Base-by-base conservation (phyloP, 768 basidiomycete genomes). In the Suillus occidentalis region DNA sequence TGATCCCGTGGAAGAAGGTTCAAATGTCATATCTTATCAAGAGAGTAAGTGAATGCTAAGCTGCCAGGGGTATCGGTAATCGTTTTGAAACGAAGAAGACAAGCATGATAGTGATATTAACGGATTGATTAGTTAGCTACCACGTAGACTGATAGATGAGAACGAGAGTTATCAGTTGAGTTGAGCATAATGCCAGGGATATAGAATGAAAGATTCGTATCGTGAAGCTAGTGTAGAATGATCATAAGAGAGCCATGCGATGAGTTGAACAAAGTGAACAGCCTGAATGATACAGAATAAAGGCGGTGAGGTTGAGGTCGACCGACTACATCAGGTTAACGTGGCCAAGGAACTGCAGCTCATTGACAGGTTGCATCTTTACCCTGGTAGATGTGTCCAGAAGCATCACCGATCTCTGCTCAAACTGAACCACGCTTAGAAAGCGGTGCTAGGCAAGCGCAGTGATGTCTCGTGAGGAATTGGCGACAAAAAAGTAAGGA, bases 391-490 rank as follows among this genome's bases (percentile, higher is more conserved):
- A 3, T 10, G n/a, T 12, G 40, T n/a, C 16, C 5, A 22, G 22
- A 40, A 47, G 16, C 16, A 22, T 25, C 2, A 16, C 37, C 3
- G 13, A 16, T 16, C 47, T 47, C 28, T 67, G 64, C 28, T 64
- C 39, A 39, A 42, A 66, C 36, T 66, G 50, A 31, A 69, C 63
- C 59, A 69, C 72, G 43, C 69, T 66, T 13, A 69, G 61, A 16
- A 74, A 77, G 60, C 53, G 28, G 25, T 67, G 64, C 36, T 74
- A 59, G 60, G 73, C 6, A 69, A 75, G 62, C 73, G 69, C 34
- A 36, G 34, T 6, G 69, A 63, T n/a, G 62, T 39, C 52, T 66
- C 67, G 5, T 65, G 58, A 13, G 71, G 76, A 28, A 75, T 49
- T 1, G 76, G 72, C 5, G 74, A 75, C 52, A 76, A 67, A 52